Percentiles rank a stretch among this genome's conserved stretches.
phyloP scores from a whole-genome alignment of 176 grass and related monocot species.

The Carex cristatella region DNA sequence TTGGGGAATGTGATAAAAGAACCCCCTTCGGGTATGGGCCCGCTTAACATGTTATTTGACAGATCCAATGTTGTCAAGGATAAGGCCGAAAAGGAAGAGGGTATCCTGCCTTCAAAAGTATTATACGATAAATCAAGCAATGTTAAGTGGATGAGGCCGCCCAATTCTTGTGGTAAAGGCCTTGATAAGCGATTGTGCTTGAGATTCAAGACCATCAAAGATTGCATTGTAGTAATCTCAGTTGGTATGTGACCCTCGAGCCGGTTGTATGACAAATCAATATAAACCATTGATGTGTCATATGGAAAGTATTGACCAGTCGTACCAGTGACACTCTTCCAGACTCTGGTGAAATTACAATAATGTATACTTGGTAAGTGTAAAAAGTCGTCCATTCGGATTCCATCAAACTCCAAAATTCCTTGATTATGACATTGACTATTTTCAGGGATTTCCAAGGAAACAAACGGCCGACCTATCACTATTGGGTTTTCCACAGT shows the following conservation, averaged over 20 bases:
- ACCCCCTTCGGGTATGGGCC: neutral
- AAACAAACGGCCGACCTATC: too few relatives aligned
- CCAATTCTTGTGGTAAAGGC: slow-evolving; percentile 23
- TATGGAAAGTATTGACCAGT: neutral
- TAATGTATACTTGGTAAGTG: neutral
- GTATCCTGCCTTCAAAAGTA: slow-evolving; percentile 33
- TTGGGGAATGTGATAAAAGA: slow-evolving; percentile 14
- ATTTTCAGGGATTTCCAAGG: too few relatives aligned
- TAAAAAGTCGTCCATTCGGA: slow-evolving; percentile 41
- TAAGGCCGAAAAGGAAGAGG: slow-evolving; percentile 27
- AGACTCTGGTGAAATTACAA: neutral
- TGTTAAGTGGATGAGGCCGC: neutral
- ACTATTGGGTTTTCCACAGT: too few relatives aligned
- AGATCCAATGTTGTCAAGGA: slow-evolving; percentile 31
- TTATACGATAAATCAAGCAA: slow-evolving; percentile 38
- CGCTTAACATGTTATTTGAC: slow-evolving; percentile 31
- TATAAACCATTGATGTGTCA: slow-evolving; percentile 26
- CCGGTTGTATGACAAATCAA: slow-evolving; percentile 40
- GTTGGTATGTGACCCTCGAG: slow-evolving; percentile 24
- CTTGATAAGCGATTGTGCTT: slow-evolving; percentile 33
- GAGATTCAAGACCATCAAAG: slow-evolving; percentile 21
- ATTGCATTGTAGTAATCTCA: slow-evolving; percentile 29
- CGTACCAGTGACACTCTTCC: slow-evolving; percentile 22
- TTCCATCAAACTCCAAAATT: slow-evolving; percentile 21
- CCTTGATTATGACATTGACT: too few relatives aligned